Base-by-base conservation (phyloP, 805 yeast species). In the Zygotorulaspora sp. region DNA sequence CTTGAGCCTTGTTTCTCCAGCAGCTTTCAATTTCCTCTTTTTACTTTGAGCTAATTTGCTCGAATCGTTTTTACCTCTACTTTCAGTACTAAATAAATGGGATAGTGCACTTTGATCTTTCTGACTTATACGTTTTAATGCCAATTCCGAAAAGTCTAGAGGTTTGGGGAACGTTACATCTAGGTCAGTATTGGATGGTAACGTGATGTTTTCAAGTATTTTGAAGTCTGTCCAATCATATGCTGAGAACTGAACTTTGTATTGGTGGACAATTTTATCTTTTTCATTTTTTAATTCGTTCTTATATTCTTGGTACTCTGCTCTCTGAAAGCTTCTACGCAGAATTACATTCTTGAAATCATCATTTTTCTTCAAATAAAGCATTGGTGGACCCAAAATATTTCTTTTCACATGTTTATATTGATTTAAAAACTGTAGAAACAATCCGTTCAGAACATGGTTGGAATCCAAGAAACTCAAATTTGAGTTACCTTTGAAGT, bases 221-320 rank as follows among this genome's bases (percentile, higher is more conserved):
- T 71, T 68, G 54, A 89, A 90, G 45, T 83, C 85, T 39, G 80
- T 79, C 98, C 98, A 90, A 61, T 89, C 88, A 15, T 87, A 79
- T 7, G 83, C 74, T 0, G 89, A 86, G 61, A 72, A 85, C 28
- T 74, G 79, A 4, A 77, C 47, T 40, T 70, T 70, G 55, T 59
- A 35, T 37, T 57, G 44, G 43, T 63, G 61, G 49, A 68, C 58
- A 42, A 47, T 48, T 42, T 55, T 49, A 24, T 55, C 55, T 6
- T 63, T 63, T 36, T 66, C 66, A 31, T 65, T 58, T 5, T 53
- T 54, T 36, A 70, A 46, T 14, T 60, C 64, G 14, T 65, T 66
- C 20, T 62, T 42, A 15, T 57, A 53, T 11, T 65, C 67, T 17
- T 58, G 62, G 52, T 67, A 74, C 43, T 73, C 75, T 0, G 94